A percentile compares a stretch with the other conserved stretches of the same genome.
Conservation (phyloP, 352 stramenopile species). For the Globisporangium acanthophoron region DNA sequence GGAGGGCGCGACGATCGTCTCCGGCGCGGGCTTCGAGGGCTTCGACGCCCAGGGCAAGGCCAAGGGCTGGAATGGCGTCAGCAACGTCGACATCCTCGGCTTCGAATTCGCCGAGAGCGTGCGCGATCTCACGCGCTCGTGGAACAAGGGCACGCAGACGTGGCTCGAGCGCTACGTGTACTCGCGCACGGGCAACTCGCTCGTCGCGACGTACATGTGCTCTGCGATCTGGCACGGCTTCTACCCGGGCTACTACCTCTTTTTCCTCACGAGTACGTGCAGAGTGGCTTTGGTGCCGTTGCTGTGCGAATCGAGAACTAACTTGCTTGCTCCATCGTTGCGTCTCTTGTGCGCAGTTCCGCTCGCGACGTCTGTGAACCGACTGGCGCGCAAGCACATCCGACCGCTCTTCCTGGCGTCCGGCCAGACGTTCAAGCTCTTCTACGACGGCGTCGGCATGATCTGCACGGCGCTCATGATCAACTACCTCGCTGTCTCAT, state of each 20-base stretch:
- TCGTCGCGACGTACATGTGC: conserved; percentile 92
- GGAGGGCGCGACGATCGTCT: conserved; percentile 73
- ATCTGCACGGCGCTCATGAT: conserved; percentile 55
- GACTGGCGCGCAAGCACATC: conserved; percentile 42
- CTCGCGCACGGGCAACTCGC: conserved; percentile 90
- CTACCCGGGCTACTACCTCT: conserved; percentile 97
- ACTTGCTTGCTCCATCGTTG: no score
- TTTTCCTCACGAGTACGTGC: conserved; percentile 70
- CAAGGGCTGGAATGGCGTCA: conserved; percentile 91
- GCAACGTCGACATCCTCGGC: conserved; percentile 94
- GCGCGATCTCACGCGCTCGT: conserved; percentile 83
- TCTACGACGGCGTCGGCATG: conserved; percentile 58
- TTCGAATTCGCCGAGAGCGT: conserved; percentile 93
- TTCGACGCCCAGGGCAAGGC: conserved; percentile 82
- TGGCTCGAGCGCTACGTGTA: conserved; percentile 98
- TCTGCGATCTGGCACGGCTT: conserved; percentile 99
- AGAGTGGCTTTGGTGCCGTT: no score
- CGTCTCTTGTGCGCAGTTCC: conserved; percentile 24
- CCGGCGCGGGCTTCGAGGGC: conserved; percentile 90
- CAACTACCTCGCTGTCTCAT: conserved; percentile 71
- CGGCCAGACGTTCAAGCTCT: conserved; percentile 24
- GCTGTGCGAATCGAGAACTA: no score
- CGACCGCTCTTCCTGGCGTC: conserved; percentile 43
- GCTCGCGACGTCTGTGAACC: conserved; percentile 64
- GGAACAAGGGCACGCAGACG: conserved; percentile 96